A percentile compares a stretch with the other conserved stretches of the same genome.
Evolutionary conservation across 371 early-diverging fungal genomes (phyloP).

Genomic region (Syncephalastrum contaminatum): DNA sequence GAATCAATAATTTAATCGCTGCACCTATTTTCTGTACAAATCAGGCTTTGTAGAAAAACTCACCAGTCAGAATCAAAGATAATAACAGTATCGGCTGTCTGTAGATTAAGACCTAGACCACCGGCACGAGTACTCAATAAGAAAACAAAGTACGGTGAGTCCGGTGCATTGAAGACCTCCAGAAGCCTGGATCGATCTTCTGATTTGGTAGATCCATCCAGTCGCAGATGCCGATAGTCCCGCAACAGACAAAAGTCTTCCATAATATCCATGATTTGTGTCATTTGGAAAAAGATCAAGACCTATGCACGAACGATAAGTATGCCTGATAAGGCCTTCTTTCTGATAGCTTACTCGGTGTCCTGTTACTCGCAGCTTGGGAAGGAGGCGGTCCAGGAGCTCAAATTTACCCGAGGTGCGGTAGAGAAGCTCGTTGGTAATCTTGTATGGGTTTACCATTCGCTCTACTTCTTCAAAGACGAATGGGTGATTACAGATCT

Average conservation of each 20-base stretch:
- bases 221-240: constrained; percentile 78
- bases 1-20: not conserved
- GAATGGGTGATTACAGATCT: constrained; percentile 99
- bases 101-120: constrained; percentile 98
- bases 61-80: constrained; percentile 99
- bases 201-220: constrained; percentile 95
- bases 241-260: constrained; percentile 89
- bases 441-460: constrained; percentile 61
- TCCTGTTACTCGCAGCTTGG: constrained; percentile 84
- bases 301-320: constrained; percentile 34
- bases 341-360: constrained; percentile 63
- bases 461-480: constrained; percentile 95
- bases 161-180: constrained; percentile 77
- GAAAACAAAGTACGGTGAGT: constrained; percentile 90
- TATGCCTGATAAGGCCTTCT: not conserved
- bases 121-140: constrained; percentile 98
- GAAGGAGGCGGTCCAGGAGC: constrained; percentile 93
- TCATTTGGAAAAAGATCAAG: constrained; percentile 99
- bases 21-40: too few relatives aligned
- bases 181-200: constrained; percentile 88
- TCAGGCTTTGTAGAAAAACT: constrained; percentile 5
- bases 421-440: constrained; percentile 59
- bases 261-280: constrained; percentile 94
- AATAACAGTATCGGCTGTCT: constrained; percentile 99
- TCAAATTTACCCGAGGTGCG: constrained; percentile 97